Evolutionary conservation across 768 basidiomycete species (phyloP).

Genomic region (Megacollybia marginata): DNA sequence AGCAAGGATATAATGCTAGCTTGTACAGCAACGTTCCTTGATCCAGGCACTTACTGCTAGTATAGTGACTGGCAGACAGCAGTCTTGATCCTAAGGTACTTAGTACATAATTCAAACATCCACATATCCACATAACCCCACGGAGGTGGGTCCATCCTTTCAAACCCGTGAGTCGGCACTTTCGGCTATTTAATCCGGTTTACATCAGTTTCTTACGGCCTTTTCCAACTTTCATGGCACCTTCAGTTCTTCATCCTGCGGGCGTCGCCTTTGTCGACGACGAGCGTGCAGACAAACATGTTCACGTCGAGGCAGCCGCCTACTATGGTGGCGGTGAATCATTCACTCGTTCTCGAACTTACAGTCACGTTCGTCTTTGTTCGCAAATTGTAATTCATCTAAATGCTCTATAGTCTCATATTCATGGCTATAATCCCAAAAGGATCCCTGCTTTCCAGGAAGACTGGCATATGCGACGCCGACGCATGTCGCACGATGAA

Average conservation of each 20-base stretch:
- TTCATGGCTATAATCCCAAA: conserved; percentile 68
- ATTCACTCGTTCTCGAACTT: conserved; percentile 79
- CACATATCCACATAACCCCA: too few species aligned
- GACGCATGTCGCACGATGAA: conserved; percentile 91
- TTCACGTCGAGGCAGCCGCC: conserved; percentile 63
- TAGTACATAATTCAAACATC: too few species aligned
- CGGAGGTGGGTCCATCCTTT: too few species aligned
- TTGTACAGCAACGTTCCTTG: too few species aligned
- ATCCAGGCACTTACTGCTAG: too few species aligned
- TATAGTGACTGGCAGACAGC: too few species aligned
- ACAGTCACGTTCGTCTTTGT: conserved; percentile 62
- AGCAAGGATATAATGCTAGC: too few species aligned
- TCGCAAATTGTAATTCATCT: too few species aligned
- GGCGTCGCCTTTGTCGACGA: conserved; percentile 66
- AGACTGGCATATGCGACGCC: conserved; percentile 62
- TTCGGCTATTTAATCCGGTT: too few species aligned
- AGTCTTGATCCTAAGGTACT: too few species aligned
- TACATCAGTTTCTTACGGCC: too few species aligned
- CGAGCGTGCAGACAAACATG: conserved; percentile 29
- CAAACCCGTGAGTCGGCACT: too few species aligned
- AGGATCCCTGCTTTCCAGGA: conserved; percentile 68
- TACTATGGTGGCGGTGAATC: conserved; percentile 82
- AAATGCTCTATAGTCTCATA: conserved; percentile 44
- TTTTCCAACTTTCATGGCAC: conserved; percentile 42
- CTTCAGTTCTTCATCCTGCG: conserved; percentile 55